phyloP scores from a whole-genome alignment of 2,329 filamentous ascomycete genomes.

The Acrocalymma vagum region DNA sequence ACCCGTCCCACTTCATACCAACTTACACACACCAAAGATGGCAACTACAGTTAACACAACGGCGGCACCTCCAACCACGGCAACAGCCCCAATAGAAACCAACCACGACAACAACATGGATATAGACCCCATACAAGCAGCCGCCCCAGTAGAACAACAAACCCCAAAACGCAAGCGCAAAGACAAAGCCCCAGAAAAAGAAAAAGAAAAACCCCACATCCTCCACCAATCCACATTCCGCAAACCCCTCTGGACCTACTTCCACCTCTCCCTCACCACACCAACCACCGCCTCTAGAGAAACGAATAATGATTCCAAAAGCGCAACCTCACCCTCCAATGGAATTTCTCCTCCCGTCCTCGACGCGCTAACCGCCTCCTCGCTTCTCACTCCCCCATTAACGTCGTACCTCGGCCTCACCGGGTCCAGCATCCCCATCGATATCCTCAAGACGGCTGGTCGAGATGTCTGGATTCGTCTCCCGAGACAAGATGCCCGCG shows the following conservation, averaged over 20 bases:
- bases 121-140: slow-evolving; percentile 7
- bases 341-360: background rate
- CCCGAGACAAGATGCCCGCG: slow-evolving; percentile 34
- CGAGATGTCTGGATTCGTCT: slow-evolving; percentile 33
- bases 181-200: slow-evolving; percentile 2
- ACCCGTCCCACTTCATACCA: background rate
- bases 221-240: slow-evolving; percentile 50
- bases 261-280: slow-evolving; percentile 49
- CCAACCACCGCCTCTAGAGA: slow-evolving; percentile 14
- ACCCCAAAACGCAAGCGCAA: slow-evolving; percentile 29
- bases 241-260: slow-evolving; percentile 50
- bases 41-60: no score
- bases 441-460: slow-evolving; percentile 66
- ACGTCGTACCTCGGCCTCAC: slow-evolving; percentile 74
- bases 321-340: slow-evolving; percentile 5
- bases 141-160: no score
- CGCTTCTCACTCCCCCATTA: slow-evolving; percentile 71
- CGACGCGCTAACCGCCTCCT: slow-evolving; percentile 69
- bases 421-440: slow-evolving; percentile 72
- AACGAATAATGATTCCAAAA: no score
- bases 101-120: slow-evolving; percentile 5
- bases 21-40: slow-evolving; percentile 3
- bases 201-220: slow-evolving; percentile 22
- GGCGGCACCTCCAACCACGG: slow-evolving; percentile 13
- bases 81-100: slow-evolving; percentile 8